Percentiles rank a stretch among this genome's conserved stretches.
Evolutionary conservation across 208 protist species (phyloP).

Genomic region (Acanthamoeba healyi): DNA sequence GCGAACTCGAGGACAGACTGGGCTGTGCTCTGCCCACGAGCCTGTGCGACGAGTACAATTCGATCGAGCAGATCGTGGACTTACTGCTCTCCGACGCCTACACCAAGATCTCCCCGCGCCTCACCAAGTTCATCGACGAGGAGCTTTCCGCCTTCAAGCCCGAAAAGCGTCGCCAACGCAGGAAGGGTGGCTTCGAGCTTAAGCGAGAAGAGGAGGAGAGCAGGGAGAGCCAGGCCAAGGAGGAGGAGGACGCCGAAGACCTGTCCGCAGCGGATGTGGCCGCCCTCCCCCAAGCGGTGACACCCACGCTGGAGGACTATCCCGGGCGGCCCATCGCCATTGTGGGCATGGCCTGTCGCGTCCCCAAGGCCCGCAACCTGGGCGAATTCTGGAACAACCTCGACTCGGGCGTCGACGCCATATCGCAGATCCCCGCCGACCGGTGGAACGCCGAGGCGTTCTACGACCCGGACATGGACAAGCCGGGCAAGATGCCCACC

Average conservation of each 20-base stretch:
- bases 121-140: conserved; percentile 65
- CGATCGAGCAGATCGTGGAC: conserved; percentile 59
- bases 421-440: conserved; percentile 76
- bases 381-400: conserved; percentile 78
- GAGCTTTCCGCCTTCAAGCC: conserved; percentile 37
- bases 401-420: conserved; percentile 73
- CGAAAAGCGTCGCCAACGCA: not conserved
- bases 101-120: conserved; percentile 54
- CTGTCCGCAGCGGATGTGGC: not conserved
- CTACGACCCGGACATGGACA: conserved; percentile 59
- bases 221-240: not conserved
- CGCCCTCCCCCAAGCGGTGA: not conserved
- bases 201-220: not conserved
- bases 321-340: conserved; percentile 74
- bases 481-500: conserved; percentile 81
- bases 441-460: conserved; percentile 73
- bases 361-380: conserved; percentile 77
- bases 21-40: conserved; percentile 24
- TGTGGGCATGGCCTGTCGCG: conserved; percentile 80
- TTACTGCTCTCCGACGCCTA: conserved; percentile 50
- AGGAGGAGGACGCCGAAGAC: not conserved
- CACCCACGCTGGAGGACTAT: not conserved
- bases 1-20: conserved; percentile 48
- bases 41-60: conserved; percentile 47
- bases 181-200: not conserved